phyloP scores from a whole-genome alignment of 805 yeast genomes.

The Yarrowia alimentaria region DNA sequence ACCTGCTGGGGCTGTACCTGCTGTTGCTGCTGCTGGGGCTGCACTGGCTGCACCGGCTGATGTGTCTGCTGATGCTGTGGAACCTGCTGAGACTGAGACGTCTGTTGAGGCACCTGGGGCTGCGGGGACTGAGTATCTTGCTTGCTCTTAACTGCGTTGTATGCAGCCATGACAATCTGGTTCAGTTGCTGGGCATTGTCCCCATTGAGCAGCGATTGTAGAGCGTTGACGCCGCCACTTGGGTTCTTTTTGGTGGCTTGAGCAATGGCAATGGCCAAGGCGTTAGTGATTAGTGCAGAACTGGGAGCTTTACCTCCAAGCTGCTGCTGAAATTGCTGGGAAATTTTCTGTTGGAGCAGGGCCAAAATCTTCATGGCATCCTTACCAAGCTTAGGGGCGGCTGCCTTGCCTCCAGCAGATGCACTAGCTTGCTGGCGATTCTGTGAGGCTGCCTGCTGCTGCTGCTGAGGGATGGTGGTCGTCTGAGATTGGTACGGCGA shows the following conservation, averaged over 20 bases:
- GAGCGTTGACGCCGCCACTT: conserved; percentile 36
- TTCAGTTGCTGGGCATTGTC: conserved; percentile 35
- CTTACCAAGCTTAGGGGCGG: conserved; percentile 35
- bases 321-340: conserved; percentile 73
- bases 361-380: conserved; percentile 74
- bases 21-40: conserved; percentile 27
- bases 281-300: conserved; percentile 81
- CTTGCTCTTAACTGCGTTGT: conserved; percentile 29
- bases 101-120: conserved; percentile 4
- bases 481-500: conserved; percentile 25
- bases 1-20: no score
- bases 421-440: conserved; percentile 2
- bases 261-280: conserved; percentile 89
- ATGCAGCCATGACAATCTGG: conserved; percentile 32
- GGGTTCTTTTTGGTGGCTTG: conserved; percentile 73
- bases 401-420: conserved; percentile 5
- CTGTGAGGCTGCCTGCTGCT: conserved; percentile 2
- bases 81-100: conserved; percentile 12
- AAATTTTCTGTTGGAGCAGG: conserved; percentile 81
- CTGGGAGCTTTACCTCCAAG: conserved; percentile 78
- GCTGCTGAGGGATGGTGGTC: not conserved
- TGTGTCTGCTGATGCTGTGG: conserved; percentile 15
- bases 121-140: conserved; percentile 17
- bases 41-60: conserved; percentile 23
- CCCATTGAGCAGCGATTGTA: conserved; percentile 33